phyloP scores from a whole-genome alignment of 2,329 filamentous ascomycete genomes.

The Sporothrix curviconia region DNA sequence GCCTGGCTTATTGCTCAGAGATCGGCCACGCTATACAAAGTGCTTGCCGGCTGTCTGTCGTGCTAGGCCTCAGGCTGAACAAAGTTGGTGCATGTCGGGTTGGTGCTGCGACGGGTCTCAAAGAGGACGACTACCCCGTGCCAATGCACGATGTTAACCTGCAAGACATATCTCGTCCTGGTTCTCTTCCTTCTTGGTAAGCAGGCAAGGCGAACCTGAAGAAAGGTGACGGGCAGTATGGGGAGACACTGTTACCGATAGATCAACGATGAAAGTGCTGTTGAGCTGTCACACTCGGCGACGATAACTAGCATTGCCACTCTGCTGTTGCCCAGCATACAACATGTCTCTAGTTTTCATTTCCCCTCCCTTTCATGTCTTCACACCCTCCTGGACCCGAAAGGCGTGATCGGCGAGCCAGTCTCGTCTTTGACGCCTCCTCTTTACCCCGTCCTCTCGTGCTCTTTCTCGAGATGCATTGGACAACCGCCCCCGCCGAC shows the following conservation, averaged over 20 bases:
- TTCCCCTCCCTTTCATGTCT: neutral
- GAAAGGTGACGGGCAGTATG: neutral
- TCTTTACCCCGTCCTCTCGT: neutral
- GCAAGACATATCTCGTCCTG: neutral
- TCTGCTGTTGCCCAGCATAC: neutral
- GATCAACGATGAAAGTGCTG: neutral
- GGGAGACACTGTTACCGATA: neutral
- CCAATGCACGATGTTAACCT: neutral
- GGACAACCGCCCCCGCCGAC: neutral
- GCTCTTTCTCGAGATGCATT: neutral
- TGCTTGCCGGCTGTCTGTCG: no score
- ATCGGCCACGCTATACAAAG: neutral
- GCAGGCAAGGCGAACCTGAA: neutral
- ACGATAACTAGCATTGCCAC: neutral
- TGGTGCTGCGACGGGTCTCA: no score
- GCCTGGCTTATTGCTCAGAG: no score
- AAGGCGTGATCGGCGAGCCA: neutral
- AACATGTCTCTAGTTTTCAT: neutral
- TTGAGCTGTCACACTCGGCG: neutral
- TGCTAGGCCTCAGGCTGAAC: no score
- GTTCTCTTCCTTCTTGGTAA: neutral
- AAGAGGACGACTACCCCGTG: neutral
- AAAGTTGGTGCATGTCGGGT: no score
- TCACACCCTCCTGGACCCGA: neutral
- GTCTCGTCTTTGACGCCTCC: neutral